Evolutionary conservation across 352 stramenopile genomes (phyloP), one percentile per base, ranked within the genome.

Genomic region (Pythium oligandrum): DNA sequence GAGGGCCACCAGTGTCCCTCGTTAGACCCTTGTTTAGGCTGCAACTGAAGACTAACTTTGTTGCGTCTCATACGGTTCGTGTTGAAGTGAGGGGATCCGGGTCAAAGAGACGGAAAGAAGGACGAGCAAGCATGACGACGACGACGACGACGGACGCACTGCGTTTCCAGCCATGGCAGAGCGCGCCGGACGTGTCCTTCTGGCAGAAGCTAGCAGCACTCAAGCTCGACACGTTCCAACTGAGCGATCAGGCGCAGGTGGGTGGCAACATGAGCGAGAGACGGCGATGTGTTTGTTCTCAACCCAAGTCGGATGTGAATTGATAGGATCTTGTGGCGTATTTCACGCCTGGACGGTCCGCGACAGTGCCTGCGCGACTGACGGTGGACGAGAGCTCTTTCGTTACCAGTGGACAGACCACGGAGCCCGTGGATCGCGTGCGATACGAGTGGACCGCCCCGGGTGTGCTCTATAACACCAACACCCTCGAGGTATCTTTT

Each of bases 191-290:
- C 55, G 78, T 88, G 40, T 74, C 75, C 10, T 95, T 95, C 68
- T 95, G 83, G 78, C 84, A 95, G 67, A 73, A 63, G 34, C 76
- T 95, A 40, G 67, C 80, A 42, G 55, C 71, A 45, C 70, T 91
- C 36, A 95, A 95, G 72, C 76, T 95, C 31, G 59, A 95, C 61
- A 79, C 65, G 49, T 95, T 91, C 60, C 76, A 90, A 58, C 72
- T 95, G 33, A 75, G 72, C 53, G 84, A 95, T 63, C 52, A 71
- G 42, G 55, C 73, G 33, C 80, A 88, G 68, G 78, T 90, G 33
- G 35, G 51, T 53, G 6, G 3, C 31, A 10, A 2, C 44, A 26
- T 26, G 17, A 26, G 17, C 17, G 17, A 26, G 31, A 6, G 8
- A 31, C 10, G 30, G 40, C 12, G 12, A 50, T 64, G 55, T 32